Percentiles rank a stretch among this genome's conserved stretches.
Conservation (phyloP, 495 filamentous ascomycete genomes). For the Aspergillus taichungensis region DNA sequence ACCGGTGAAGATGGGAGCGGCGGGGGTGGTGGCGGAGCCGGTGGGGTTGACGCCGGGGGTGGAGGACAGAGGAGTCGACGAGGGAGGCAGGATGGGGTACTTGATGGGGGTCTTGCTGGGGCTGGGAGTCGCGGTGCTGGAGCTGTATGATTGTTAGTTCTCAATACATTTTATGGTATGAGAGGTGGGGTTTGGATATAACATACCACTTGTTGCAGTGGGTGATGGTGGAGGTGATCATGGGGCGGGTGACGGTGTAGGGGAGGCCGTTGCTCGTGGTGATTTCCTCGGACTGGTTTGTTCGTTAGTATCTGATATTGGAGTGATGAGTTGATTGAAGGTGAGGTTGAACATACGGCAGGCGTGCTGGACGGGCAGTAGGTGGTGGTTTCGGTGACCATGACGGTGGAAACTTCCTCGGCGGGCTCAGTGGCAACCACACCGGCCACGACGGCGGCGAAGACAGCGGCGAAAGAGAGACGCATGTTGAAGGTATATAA, state of each 20-base stretch:
- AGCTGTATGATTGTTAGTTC: constrained; percentile 5
- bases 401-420: constrained; percentile 59
- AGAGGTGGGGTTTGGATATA: neutral
- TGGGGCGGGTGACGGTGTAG: constrained; percentile 61
- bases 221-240: constrained; percentile 52
- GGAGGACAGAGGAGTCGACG: constrained; percentile 5
- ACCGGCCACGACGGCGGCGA: constrained; percentile 55
- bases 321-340: too few relatives aligned
- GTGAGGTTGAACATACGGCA: constrained; percentile 44
- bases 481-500: constrained; percentile 64
- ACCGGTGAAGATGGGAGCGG: constrained; percentile 36
- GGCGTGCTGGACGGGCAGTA: constrained; percentile 81
- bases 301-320: constrained; percentile 8
- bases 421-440: constrained; percentile 44
- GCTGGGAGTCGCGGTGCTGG: constrained; percentile 17
- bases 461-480: constrained; percentile 70
- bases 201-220: constrained; percentile 59
- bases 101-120: constrained; percentile 39
- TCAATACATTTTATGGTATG: constrained; percentile 3
- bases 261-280: constrained; percentile 59
- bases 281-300: constrained; percentile 5
- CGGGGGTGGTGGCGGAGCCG: constrained; percentile 41
- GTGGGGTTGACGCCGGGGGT: constrained; percentile 12
- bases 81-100: constrained; percentile 8
- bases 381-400: constrained; percentile 73